These are phyloP conservation scores for Oxyria digyna DNA, from an alignment of 148 eudicot species.

Conservation along the genomic window DNA sequence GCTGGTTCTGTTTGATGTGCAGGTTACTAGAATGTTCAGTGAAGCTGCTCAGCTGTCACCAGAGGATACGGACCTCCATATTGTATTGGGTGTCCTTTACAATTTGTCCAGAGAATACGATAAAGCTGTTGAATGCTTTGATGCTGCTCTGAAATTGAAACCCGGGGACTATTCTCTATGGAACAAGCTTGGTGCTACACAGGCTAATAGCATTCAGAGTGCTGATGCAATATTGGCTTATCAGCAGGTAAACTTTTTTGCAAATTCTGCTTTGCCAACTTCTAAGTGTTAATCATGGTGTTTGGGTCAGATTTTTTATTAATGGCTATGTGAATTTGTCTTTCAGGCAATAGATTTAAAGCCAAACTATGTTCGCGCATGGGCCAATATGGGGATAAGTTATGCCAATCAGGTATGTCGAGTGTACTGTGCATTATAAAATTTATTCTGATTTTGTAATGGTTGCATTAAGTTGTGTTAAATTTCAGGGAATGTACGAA, in stretches of 20 bases:
- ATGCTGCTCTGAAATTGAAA: constrained; percentile 74
- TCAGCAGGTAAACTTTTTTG: constrained; percentile 58
- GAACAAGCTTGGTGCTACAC: constrained; percentile 99
- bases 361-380: constrained; percentile 98
- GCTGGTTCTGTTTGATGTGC: constrained; percentile 14
- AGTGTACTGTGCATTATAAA: too few species aligned
- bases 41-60: constrained; percentile 91
- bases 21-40: constrained; percentile 68
- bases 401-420: constrained; percentile 81
- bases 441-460: too few species aligned
- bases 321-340: neutral
- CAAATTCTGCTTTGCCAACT: too few species aligned
- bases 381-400: constrained; percentile 99
- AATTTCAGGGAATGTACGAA: constrained; percentile 77
- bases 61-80: constrained; percentile 94
- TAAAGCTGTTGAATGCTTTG: constrained; percentile 78
- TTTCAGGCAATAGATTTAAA: constrained; percentile 86
- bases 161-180: constrained; percentile 95
- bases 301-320: too few species aligned
- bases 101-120: constrained; percentile 93
- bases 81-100: constrained; percentile 84
- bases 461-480: neutral
- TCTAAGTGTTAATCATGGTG: too few species aligned
- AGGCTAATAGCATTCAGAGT: constrained; percentile 95
- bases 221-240: constrained; percentile 89